These are phyloP conservation scores for Fraxinus sp. DNA, from an alignment of 305 asterid species.

Conservation along the genomic window DNA sequence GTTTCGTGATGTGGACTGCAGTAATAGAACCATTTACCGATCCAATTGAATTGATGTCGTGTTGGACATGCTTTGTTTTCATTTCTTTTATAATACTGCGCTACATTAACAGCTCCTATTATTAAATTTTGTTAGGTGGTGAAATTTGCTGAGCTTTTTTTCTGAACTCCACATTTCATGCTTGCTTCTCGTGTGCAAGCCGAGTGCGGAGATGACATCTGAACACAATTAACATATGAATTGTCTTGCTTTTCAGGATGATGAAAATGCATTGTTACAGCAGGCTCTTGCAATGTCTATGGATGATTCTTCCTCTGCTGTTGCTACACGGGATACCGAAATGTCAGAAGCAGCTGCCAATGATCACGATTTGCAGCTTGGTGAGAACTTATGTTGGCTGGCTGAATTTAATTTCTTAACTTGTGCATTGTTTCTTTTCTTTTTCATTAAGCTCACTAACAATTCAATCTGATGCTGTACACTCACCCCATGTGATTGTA, in stretches of 20 bases:
- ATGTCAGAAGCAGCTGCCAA: conserved; percentile 90
- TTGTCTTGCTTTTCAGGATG: conserved; percentile 56
- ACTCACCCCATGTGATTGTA: background rate
- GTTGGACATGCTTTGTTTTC: conserved; percentile 6
- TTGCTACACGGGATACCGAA: conserved; percentile 70
- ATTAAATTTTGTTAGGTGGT: background rate
- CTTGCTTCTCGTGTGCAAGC: background rate
- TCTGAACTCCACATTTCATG: conserved; percentile 18
- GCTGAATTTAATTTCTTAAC: conserved; percentile 3
- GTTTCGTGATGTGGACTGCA: background rate
- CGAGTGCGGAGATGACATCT: background rate
- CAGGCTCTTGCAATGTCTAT: conserved; percentile 96
- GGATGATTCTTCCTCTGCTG: conserved; percentile 72
- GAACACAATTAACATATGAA: conserved; percentile 14
- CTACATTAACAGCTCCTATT: background rate
- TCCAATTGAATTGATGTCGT: background rate
- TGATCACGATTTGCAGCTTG: conserved; percentile 88
- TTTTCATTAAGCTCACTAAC: background rate
- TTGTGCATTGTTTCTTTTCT: background rate
- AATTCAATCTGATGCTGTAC: background rate
- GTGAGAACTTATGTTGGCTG: conserved; percentile 38
- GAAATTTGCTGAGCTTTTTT: background rate
- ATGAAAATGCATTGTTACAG: conserved; percentile 86
- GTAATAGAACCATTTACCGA: background rate
- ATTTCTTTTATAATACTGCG: background rate